Conservation (phyloP, 2,329 filamentous ascomycete species). For the Pyrenophora teres region DNA sequence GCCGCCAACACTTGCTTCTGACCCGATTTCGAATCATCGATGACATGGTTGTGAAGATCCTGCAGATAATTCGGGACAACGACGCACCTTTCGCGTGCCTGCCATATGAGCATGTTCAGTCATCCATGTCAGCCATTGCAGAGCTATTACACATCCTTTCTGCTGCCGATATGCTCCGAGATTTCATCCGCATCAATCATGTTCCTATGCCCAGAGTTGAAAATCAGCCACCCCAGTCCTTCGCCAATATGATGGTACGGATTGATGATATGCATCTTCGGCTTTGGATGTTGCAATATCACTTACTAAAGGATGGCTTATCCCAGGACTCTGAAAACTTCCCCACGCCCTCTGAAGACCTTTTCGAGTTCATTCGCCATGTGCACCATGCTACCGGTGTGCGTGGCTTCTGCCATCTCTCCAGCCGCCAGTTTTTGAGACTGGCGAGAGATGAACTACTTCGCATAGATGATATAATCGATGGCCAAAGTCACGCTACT, state of each 20-base stretch:
- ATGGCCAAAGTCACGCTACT: slow-evolving; percentile 68
- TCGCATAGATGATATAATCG: slow-evolving; percentile 73
- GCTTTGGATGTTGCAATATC: slow-evolving; percentile 86
- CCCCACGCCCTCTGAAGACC: slow-evolving; percentile 68
- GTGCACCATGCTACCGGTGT: slow-evolving; percentile 84
- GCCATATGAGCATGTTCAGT: slow-evolving; percentile 75
- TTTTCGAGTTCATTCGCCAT: slow-evolving; percentile 77
- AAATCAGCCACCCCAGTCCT: slow-evolving; percentile 52
- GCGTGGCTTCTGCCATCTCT: slow-evolving; percentile 81
- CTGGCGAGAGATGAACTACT: slow-evolving; percentile 86
- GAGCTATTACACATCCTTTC: slow-evolving; percentile 77
- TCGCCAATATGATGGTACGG: slow-evolving; percentile 63
- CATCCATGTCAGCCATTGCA: slow-evolving; percentile 72
- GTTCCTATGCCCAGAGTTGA: slow-evolving; percentile 64
- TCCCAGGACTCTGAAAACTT: slow-evolving; percentile 69
- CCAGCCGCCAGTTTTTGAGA: slow-evolving; percentile 86
- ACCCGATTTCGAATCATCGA: slow-evolving; percentile 80
- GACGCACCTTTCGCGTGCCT: slow-evolving; percentile 78
- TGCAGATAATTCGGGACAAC: slow-evolving; percentile 70
- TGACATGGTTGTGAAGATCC: slow-evolving; percentile 71
- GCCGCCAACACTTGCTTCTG: slow-evolving; percentile 72
- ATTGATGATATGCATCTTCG: slow-evolving; percentile 86
- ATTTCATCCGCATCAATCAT: slow-evolving; percentile 80
- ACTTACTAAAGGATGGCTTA: slow-evolving; percentile 75
- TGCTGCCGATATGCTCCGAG: slow-evolving; percentile 79